Evolutionary conservation across 2,329 filamentous ascomycete genomes (phyloP), one percentile per base, ranked within the genome.

Genomic region (Colletotrichum sp.): DNA sequence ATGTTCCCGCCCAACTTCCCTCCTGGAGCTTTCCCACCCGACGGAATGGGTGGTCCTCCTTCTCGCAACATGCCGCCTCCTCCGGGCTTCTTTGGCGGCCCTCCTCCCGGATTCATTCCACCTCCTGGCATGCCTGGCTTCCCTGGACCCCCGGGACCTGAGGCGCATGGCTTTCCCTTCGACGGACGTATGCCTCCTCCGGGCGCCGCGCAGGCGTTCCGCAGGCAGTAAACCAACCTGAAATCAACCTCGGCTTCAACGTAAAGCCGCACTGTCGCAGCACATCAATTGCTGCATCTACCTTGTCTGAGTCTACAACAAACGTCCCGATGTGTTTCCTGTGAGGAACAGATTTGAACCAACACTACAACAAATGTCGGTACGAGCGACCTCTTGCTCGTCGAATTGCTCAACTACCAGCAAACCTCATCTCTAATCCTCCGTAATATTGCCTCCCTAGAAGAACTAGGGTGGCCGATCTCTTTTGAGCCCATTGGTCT

Each of bases 1-100:
- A 92, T 92, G 86, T 92, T 90, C 79, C 90, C 90, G 24, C 90
- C 90, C n/a, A 92, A 90, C 81, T 93, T 93, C 77, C 88, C 90
- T 16, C 88, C 87, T 8, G 85, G 84, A 28, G 84, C 83, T 24
- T 86, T 89, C 81, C 85, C 85, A 9, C 87, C 88, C 2, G 88
- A 90, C 34, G 85, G 83, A 16, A 86, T 92, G 83, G 85, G 83
- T 38, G 88, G 85, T 18, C 87, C 88, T 76, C 88, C 88, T 18
- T 88, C 87, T 12, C 88, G 90, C n/a, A 89, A 85, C 81, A 88
- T 91, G 85, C 85, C 86, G 52, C 90, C 90, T 30, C 92, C 92
- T 7, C 92, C 91, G 2, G 90, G 90, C 13, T 91, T 92, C 80
- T 91, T 88, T 77, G 86, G 84, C 26, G 89, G 87, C 8, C 87